These are phyloP conservation scores for Trichoderma afroharzianum DNA, from an alignment of 2,329 filamentous ascomycete genomes.

Conservation along the genomic window DNA sequence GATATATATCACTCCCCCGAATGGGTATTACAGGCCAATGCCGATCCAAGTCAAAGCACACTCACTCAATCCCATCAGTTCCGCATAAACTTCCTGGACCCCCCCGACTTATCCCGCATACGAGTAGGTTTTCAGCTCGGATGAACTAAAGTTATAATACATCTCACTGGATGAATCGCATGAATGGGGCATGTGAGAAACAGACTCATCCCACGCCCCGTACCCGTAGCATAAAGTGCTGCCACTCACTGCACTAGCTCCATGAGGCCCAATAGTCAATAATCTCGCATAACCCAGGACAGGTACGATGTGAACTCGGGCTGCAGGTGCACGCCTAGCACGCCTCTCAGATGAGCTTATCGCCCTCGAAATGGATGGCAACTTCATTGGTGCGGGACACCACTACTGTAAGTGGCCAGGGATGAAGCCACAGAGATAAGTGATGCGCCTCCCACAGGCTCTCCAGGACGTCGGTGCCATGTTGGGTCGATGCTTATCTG, in stretches of 20 bases:
- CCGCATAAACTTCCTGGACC: background rate
- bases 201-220: constrained; percentile 9
- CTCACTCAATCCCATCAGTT: background rate
- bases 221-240: background rate
- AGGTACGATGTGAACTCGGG: constrained; percentile 9
- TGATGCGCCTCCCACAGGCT: constrained; percentile 15
- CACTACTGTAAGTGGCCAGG: background rate
- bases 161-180: background rate
- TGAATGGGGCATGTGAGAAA: background rate
- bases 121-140: constrained; percentile 1
- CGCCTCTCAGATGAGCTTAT: constrained; percentile 14
- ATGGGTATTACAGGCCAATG: background rate
- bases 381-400: background rate
- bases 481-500: constrained; percentile 16
- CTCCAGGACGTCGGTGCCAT: background rate
- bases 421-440: constrained; percentile 17
- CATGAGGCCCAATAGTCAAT: constrained; percentile 7
- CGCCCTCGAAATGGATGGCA: constrained; percentile 8
- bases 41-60: background rate
- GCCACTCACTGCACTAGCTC: background rate
- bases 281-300: background rate
- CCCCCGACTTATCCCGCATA: constrained; percentile 5
- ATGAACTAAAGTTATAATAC: constrained; percentile 1
- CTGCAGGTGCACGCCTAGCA: background rate
- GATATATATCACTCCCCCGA: background rate